phyloP scores from a whole-genome alignment of 2,329 filamentous ascomycete genomes.

The Botrytis elliptica region DNA sequence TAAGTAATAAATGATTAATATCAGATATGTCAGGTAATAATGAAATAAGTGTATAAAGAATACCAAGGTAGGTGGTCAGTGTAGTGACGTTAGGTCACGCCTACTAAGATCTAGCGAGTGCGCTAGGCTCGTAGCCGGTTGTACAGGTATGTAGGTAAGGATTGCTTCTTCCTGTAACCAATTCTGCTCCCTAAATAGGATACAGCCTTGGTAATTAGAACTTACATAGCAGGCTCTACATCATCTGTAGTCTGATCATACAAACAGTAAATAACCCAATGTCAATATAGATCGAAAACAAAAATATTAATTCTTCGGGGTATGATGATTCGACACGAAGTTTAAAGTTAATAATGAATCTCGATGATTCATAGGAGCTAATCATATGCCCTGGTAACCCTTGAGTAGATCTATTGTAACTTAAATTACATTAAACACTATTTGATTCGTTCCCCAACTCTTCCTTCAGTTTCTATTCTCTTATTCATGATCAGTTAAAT shows the following conservation, averaged over 20 bases:
- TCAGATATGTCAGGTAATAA: background rate
- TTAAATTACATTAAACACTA: background rate
- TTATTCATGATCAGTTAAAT: background rate
- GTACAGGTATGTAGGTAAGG: background rate
- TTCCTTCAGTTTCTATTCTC: background rate
- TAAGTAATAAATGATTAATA: rapidly evolving
- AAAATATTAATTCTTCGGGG: background rate
- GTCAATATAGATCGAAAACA: background rate
- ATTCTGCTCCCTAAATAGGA: background rate
- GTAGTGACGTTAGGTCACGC: background rate
- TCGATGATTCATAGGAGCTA: background rate
- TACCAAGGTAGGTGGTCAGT: background rate
- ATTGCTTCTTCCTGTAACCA: background rate
- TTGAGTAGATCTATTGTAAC: background rate
- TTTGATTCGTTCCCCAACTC: background rate
- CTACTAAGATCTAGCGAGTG: background rate
- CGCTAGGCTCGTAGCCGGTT: background rate
- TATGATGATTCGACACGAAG: background rate
- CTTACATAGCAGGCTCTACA: background rate
- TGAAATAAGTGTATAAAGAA: background rate
- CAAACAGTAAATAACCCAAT: background rate
- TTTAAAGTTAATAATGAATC: background rate
- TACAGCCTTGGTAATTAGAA: background rate
- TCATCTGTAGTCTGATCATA: background rate
- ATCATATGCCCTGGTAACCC: background rate